phyloP scores from a whole-genome alignment of 2,329 filamentous ascomycete genomes.

The Colletotrichum sojae region DNA sequence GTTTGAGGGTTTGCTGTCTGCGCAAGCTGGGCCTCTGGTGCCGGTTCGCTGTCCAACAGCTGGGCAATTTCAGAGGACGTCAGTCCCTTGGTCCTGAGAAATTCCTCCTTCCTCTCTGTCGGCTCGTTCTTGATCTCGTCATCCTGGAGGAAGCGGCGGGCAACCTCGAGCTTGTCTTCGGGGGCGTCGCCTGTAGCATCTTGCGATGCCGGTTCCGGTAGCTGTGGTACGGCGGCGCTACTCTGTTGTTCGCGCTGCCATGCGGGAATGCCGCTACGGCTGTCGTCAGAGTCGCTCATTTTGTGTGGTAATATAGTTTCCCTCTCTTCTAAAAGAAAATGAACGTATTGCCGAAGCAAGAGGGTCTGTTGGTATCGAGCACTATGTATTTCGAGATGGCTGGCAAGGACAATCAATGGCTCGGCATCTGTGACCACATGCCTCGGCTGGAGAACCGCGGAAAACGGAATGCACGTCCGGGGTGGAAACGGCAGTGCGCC shows the following conservation, averaged over 20 bases:
- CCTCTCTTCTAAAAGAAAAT: background rate
- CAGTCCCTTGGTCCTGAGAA: conserved; percentile 84
- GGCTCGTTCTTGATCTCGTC: conserved; percentile 78
- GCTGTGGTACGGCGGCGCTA: conserved; percentile 20
- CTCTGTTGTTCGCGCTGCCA: conserved; percentile 48
- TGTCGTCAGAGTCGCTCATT: conserved; percentile 53
- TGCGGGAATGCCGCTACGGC: conserved; percentile 46
- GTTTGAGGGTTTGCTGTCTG: conserved; percentile 11
- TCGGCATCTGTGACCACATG: conserved; percentile 41
- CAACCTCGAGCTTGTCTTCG: conserved; percentile 69
- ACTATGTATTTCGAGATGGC: background rate
- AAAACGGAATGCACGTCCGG: conserved; percentile 24
- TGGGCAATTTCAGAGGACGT: conserved; percentile 75
- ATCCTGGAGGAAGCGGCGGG: conserved; percentile 82
- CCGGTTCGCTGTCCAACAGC: conserved; percentile 64
- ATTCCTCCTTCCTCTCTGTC: conserved; percentile 80
- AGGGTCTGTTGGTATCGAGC: background rate
- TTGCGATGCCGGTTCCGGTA: conserved; percentile 23
- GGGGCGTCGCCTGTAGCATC: conserved; percentile 33
- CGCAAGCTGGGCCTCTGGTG: conserved; percentile 16
- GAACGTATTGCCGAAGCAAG: background rate
- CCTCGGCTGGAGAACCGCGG: conserved; percentile 36
- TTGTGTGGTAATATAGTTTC: background rate
- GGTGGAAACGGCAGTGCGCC: background rate
- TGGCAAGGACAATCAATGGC: conserved; percentile 20